Evolutionary conservation across 2,329 filamentous ascomycete genomes (phyloP).

Genomic region (Alternaria ventricosa): DNA sequence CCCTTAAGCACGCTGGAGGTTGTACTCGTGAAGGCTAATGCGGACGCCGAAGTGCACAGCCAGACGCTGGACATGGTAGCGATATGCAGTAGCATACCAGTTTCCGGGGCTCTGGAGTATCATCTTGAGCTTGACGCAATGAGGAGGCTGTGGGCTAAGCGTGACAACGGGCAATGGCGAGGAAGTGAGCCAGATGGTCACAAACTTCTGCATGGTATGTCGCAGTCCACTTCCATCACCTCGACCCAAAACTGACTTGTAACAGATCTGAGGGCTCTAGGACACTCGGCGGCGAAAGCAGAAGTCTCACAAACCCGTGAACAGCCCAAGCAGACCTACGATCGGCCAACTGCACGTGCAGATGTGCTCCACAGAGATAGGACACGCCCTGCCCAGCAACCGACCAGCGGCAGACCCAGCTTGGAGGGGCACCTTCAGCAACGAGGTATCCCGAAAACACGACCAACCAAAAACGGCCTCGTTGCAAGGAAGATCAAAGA

Average conservation of each 20-base stretch:
- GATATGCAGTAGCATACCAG: conserved; percentile 25
- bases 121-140: conserved; percentile 31
- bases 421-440: neutral
- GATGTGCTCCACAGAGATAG: neutral
- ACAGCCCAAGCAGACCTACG: neutral
- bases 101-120: conserved; percentile 28
- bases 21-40: conserved; percentile 29
- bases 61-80: conserved; percentile 27
- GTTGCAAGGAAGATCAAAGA: conserved; percentile 5
- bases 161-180: conserved; percentile 27
- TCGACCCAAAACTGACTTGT: neutral
- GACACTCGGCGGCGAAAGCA: neutral
- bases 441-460: neutral
- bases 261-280: conserved; percentile 25
- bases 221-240: neutral
- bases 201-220: conserved; percentile 29
- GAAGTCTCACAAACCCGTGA: neutral
- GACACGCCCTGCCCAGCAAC: neutral
- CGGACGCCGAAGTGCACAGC: conserved; percentile 20
- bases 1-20: conserved; percentile 30
- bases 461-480: neutral
- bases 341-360: neutral
- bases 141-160: conserved; percentile 31
- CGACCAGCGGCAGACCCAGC: neutral
- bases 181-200: conserved; percentile 31